Conservation (phyloP, 2,329 filamentous ascomycete genomes). For the Xylariaceae sp. region DNA sequence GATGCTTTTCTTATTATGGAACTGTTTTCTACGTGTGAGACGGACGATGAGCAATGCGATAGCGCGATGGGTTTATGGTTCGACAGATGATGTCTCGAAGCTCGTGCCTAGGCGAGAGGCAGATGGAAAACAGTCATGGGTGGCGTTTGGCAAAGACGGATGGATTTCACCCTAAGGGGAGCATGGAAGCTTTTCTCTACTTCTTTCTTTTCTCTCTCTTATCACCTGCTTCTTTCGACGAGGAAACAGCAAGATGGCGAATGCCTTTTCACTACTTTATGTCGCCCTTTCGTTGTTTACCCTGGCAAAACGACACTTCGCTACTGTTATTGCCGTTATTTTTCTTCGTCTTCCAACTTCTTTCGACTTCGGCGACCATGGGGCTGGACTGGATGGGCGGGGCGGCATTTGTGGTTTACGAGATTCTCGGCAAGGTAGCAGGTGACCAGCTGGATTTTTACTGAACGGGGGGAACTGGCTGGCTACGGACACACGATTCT, state of each 20-base stretch:
- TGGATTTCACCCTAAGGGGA: conserved; percentile 23
- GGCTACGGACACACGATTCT: too few relatives aligned
- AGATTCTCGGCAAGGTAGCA: conserved; percentile 13
- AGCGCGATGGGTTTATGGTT: conserved; percentile 11
- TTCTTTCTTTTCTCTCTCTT: conserved; percentile 9
- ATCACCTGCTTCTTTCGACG: conserved; percentile 16
- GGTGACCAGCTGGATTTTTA: background rate
- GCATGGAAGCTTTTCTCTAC: conserved; percentile 17
- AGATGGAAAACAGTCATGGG: conserved; percentile 26
- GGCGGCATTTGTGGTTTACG: conserved; percentile 16
- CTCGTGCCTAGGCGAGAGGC: conserved; percentile 18
- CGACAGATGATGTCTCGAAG: background rate
- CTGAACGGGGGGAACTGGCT: too few relatives aligned
- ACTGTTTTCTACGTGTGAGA: conserved; percentile 19
- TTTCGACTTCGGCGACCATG: conserved; percentile 18
- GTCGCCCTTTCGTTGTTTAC: conserved; percentile 18
- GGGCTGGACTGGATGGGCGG: conserved; percentile 20
- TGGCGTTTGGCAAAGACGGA: conserved; percentile 30
- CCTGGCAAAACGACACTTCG: conserved; percentile 25
- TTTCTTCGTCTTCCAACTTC: conserved; percentile 19
- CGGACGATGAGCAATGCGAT: conserved; percentile 6
- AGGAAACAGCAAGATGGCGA: conserved; percentile 11
- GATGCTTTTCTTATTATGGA: conserved; percentile 26
- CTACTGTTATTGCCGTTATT: conserved; percentile 17
- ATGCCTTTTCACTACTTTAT: conserved; percentile 14